These are phyloP conservation scores for Curvularia sp. DNA, from an alignment of 2,329 filamentous ascomycete species.

Conservation along the genomic window DNA sequence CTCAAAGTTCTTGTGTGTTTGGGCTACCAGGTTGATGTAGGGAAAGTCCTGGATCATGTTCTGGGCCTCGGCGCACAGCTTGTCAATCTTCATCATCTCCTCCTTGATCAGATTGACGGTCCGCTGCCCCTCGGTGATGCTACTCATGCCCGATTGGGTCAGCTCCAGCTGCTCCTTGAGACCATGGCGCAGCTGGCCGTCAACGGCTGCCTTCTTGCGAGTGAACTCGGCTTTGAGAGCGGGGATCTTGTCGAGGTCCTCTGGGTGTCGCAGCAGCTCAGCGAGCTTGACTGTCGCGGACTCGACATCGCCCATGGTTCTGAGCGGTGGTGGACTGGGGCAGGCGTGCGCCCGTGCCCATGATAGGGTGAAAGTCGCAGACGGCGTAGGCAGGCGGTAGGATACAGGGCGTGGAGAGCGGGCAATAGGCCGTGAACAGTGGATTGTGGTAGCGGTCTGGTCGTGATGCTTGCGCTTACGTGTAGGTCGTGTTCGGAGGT, in stretches of 20 bases:
- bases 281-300: constrained; percentile 76
- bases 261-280: constrained; percentile 91
- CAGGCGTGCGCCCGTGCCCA: constrained; percentile 30
- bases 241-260: constrained; percentile 95
- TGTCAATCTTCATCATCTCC: constrained; percentile 98
- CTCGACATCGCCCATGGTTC: constrained; percentile 67
- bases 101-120: constrained; percentile 93
- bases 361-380: constrained; percentile 20
- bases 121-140: constrained; percentile 87
- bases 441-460: not conserved
- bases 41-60: constrained; percentile 97
- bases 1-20: constrained; percentile 95
- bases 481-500: constrained; percentile 9
- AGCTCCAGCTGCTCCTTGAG: constrained; percentile 92
- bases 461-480: not conserved
- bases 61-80: constrained; percentile 94
- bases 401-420: not conserved
- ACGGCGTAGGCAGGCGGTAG: constrained; percentile 9
- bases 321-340: constrained; percentile 15
- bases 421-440: not conserved
- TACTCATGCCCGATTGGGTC: constrained; percentile 90
- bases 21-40: constrained; percentile 87
- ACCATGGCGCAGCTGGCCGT: constrained; percentile 86
- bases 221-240: constrained; percentile 89
- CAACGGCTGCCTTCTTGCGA: constrained; percentile 90